These are phyloP conservation scores for Populus tomentosa DNA, from an alignment of 441 rosid species.

Conservation along the genomic window DNA sequence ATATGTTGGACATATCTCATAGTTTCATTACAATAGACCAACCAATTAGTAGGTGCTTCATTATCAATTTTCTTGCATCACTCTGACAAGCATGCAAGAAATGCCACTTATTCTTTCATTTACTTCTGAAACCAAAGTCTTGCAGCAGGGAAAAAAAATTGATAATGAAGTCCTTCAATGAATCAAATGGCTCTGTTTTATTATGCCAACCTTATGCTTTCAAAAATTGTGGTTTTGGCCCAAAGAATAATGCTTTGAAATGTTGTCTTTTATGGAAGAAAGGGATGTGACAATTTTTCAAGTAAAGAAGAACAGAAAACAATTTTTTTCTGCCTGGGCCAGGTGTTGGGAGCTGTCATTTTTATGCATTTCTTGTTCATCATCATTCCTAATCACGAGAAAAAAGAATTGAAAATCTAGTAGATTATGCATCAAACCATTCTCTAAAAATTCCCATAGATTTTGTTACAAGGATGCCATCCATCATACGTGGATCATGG, in stretches of 20 bases:
- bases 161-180: not conserved
- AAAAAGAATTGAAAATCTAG: not conserved
- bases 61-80: not conserved
- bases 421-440: not conserved
- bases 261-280: not conserved
- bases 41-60: not conserved
- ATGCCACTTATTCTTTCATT: not conserved
- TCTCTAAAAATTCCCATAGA: not conserved
- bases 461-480: slow-evolving; percentile 4
- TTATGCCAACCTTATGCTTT: not conserved
- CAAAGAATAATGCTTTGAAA: not conserved
- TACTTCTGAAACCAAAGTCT: not conserved
- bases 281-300: not conserved
- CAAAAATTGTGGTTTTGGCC: not conserved
- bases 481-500: not conserved
- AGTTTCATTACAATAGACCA: not conserved
- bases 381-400: not conserved
- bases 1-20: not conserved
- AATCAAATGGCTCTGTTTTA: not conserved
- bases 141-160: not conserved
- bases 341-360: not conserved
- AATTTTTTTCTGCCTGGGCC: not conserved
- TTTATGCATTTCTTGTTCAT: not conserved
- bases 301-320: not conserved
- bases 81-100: not conserved